Evolutionary conservation across 352 stramenopile species (phyloP).

Genomic region (Phytophthora syringae): DNA sequence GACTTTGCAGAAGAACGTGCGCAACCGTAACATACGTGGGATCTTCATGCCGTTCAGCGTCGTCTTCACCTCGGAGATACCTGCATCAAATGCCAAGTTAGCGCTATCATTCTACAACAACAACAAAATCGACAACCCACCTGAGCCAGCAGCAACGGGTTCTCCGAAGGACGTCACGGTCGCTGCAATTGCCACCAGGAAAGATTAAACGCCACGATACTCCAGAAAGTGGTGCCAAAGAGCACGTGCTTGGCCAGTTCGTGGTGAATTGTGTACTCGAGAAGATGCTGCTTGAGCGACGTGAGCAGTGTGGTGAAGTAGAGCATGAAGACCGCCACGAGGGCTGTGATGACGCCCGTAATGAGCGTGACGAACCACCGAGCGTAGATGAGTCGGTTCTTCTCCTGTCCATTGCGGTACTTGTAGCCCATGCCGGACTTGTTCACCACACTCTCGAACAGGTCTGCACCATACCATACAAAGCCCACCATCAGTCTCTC

Average conservation of each 20-base stretch:
- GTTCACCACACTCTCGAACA: slow-evolving; percentile 90
- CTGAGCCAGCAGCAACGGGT: slow-evolving; percentile 79
- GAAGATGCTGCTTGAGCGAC: slow-evolving; percentile 74
- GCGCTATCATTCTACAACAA: neutral
- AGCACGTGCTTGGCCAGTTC: slow-evolving; percentile 65
- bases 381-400: slow-evolving; percentile 79
- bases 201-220: slow-evolving; percentile 73
- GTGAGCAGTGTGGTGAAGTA: slow-evolving; percentile 77
- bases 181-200: slow-evolving; percentile 77
- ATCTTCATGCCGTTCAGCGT: slow-evolving; percentile 94
- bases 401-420: slow-evolving; percentile 84
- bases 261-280: slow-evolving; percentile 68
- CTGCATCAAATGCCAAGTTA: slow-evolving; percentile 29
- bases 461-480: slow-evolving; percentile 44
- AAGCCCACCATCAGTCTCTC: neutral
- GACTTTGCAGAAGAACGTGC: slow-evolving; percentile 89
- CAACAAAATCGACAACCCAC: slow-evolving; percentile 27
- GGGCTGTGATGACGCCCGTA: slow-evolving; percentile 74
- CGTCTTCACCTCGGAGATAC: slow-evolving; percentile 94
- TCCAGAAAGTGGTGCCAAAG: slow-evolving; percentile 79
- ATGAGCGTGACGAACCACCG: slow-evolving; percentile 83
- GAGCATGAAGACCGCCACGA: slow-evolving; percentile 82
- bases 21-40: slow-evolving; percentile 71
- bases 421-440: slow-evolving; percentile 84
- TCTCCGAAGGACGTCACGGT: slow-evolving; percentile 78